Percentiles rank a stretch among this genome's conserved stretches.
These are phyloP conservation scores for Penium margaritaceum DNA, from an alignment of 139 green algal species.

Conservation along the genomic window DNA sequence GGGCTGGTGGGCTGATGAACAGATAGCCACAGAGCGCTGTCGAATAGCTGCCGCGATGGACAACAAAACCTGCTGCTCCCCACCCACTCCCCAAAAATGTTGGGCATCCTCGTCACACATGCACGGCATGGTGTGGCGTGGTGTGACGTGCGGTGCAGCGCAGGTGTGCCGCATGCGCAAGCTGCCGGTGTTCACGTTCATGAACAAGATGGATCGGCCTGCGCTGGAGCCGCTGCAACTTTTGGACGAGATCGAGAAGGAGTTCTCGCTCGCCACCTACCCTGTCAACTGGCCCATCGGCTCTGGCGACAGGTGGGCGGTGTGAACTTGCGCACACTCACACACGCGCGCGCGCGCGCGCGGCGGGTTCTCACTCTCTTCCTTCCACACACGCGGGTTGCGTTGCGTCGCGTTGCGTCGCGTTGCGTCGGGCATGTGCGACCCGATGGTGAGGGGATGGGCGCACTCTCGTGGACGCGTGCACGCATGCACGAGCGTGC, in stretches of 20 bases:
- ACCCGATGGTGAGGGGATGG: neutral
- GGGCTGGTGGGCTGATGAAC: too few relatives aligned
- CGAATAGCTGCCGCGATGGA: too few relatives aligned
- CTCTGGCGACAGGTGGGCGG: constrained; percentile 41
- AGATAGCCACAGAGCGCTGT: too few relatives aligned
- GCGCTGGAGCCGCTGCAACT: constrained; percentile 70
- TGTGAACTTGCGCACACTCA: neutral
- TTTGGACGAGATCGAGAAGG: constrained; percentile 68
- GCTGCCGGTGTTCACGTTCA: constrained; percentile 68
- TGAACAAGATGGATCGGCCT: constrained; percentile 59
- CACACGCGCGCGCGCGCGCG: neutral
- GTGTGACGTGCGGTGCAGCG: too few relatives aligned
- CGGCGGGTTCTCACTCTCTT: neutral
- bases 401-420: too few relatives aligned
- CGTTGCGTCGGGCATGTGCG: neutral
- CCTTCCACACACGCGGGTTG: neutral
- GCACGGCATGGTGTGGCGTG: too few relatives aligned
- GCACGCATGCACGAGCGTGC: too few relatives aligned
- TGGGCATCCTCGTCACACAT: too few relatives aligned
- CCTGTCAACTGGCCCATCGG: constrained; percentile 73
- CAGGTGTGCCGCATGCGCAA: constrained; percentile 51
- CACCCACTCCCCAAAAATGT: too few relatives aligned
- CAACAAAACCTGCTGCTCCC: too few relatives aligned
- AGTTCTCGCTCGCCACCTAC: constrained; percentile 63
- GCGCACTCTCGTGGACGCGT: too few relatives aligned